Percentiles rank a stretch among this genome's conserved stretches.
phyloP scores from a whole-genome alignment of 495 filamentous ascomycete genomes.

The Terfezia claveryi region DNA sequence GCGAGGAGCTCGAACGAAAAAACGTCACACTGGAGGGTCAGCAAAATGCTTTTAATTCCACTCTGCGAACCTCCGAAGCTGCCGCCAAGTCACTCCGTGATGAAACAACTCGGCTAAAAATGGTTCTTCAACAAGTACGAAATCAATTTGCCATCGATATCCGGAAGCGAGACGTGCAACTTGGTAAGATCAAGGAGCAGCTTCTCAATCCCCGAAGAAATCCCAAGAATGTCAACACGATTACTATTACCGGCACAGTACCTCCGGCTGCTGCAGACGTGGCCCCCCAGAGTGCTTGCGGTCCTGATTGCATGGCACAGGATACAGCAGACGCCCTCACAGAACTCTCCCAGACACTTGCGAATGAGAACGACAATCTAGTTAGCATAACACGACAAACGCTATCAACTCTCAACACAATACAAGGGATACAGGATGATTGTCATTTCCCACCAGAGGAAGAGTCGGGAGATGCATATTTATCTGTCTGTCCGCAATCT shows the following conservation, averaged over 20 bases:
- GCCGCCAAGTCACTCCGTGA: slow-evolving; percentile 50
- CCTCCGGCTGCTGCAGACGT: slow-evolving; percentile 13
- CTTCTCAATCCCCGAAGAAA: slow-evolving; percentile 26
- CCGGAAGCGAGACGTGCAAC: slow-evolving; percentile 70
- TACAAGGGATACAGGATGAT: slow-evolving; percentile 49
- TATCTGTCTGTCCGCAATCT: slow-evolving; percentile 29
- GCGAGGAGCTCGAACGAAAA: slow-evolving; percentile 50
- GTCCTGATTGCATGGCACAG: slow-evolving; percentile 49
- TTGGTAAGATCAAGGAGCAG: slow-evolving; percentile 71
- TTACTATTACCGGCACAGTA: background rate
- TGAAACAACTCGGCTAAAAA: slow-evolving; percentile 56
- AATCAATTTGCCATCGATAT: slow-evolving; percentile 79
- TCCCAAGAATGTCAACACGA: background rate
- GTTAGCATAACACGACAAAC: slow-evolving; percentile 51
- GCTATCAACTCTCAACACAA: slow-evolving; percentile 45
- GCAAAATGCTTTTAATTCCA: slow-evolving; percentile 43
- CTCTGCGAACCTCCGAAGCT: slow-evolving; percentile 48
- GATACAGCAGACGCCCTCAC: slow-evolving; percentile 90
- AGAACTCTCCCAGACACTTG: slow-evolving; percentile 62
- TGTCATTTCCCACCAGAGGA: slow-evolving; percentile 26
- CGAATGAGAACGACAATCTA: slow-evolving; percentile 81
- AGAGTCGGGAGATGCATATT: slow-evolving; percentile 21
- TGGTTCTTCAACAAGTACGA: slow-evolving; percentile 55
- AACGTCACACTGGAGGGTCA: slow-evolving; percentile 51
- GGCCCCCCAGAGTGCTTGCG: slow-evolving; percentile 30